Evolutionary conservation across 768 basidiomycete species (phyloP).

Genomic region (Mycena kentingensis): DNA sequence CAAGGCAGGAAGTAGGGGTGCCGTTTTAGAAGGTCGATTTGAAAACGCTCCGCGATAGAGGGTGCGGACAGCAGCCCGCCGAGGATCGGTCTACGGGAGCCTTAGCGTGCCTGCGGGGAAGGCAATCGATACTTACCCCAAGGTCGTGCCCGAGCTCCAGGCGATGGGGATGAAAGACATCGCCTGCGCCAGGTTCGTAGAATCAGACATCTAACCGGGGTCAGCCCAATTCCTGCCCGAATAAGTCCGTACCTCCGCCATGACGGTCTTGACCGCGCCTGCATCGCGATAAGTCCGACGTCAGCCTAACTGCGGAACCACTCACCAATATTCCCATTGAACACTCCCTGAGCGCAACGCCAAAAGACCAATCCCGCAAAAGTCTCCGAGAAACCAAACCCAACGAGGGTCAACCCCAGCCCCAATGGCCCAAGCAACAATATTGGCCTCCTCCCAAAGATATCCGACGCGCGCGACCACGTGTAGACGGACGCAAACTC

Average conservation of each 20-base stretch:
- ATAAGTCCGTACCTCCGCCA: conserved; percentile 30
- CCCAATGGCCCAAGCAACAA: conserved; percentile 34
- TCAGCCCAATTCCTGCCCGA: conserved; percentile 6
- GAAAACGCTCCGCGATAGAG: too few relatives aligned
- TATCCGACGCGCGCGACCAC: conserved; percentile 35
- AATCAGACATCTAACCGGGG: conserved; percentile 18
- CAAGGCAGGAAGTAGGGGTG: conserved; percentile 44
- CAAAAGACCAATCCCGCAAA: conserved; percentile 29
- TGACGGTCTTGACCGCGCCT: conserved; percentile 33
- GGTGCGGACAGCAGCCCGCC: too few relatives aligned
- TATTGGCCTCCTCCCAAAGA: conserved; percentile 34
- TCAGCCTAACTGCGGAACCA: background rate
- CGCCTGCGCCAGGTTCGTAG: conserved; percentile 22
- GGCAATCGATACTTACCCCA: too few relatives aligned
- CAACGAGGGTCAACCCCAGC: conserved; percentile 28
- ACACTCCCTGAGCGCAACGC: conserved; percentile 30
- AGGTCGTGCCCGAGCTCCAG: conserved; percentile 22
- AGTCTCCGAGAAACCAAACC: conserved; percentile 32
- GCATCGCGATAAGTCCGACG: background rate
- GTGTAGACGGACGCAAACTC: conserved; percentile 29
- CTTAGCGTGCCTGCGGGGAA: too few relatives aligned
- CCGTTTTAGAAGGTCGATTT: conserved; percentile 30
- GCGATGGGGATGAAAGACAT: conserved; percentile 23
- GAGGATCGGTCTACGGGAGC: too few relatives aligned
- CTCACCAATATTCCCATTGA: conserved; percentile 30